A percentile compares a stretch with the other conserved stretches of the same genome.
phyloP scores from a whole-genome alignment of 2,329 filamentous ascomycete species.

The Ceratocystis cacaofunesta region DNA sequence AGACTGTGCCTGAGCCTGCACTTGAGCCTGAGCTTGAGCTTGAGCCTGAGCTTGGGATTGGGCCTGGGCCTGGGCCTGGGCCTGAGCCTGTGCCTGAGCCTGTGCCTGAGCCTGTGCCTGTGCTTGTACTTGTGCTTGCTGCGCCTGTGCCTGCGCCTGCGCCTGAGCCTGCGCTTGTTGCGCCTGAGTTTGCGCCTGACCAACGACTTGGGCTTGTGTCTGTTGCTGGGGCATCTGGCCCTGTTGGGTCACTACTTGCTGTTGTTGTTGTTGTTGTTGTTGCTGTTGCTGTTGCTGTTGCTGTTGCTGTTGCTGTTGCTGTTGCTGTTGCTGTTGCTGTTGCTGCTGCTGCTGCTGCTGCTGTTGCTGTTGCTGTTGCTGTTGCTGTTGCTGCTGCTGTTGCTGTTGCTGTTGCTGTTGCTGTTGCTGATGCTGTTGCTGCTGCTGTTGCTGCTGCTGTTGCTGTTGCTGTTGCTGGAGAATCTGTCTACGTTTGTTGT shows the following conservation, averaged over 20 bases:
- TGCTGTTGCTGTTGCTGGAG: slow-evolving; percentile 26
- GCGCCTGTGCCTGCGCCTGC: slow-evolving; percentile 19
- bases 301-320: slow-evolving; percentile 27
- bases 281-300: slow-evolving; percentile 27
- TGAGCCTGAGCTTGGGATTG: slow-evolving; percentile 20
- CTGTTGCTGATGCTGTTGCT: slow-evolving; percentile 26
- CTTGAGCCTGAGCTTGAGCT: slow-evolving; percentile 18
- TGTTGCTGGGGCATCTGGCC: slow-evolving; percentile 20
- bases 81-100: slow-evolving; percentile 19
- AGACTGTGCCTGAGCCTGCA: slow-evolving; percentile 18
- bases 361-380: slow-evolving; percentile 22
- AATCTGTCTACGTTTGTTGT: slow-evolving; percentile 26
- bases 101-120: slow-evolving; percentile 19
- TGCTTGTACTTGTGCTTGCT: slow-evolving; percentile 15
- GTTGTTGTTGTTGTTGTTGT: slow-evolving; percentile 27
- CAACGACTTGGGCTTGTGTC: slow-evolving; percentile 17
- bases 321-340: slow-evolving; percentile 29
- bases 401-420: slow-evolving; percentile 27
- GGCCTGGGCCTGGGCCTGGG: slow-evolving; percentile 18
- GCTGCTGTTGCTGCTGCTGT: slow-evolving; percentile 26
- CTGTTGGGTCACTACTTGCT: slow-evolving; percentile 21
- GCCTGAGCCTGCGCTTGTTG: slow-evolving; percentile 23
- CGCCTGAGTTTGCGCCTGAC: slow-evolving; percentile 21
- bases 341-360: slow-evolving; percentile 28
- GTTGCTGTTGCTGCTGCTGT: slow-evolving; percentile 26